These are phyloP conservation scores for Tylopilus rubrobrunneus DNA, from an alignment of 768 basidiomycete genomes.

Conservation along the genomic window DNA sequence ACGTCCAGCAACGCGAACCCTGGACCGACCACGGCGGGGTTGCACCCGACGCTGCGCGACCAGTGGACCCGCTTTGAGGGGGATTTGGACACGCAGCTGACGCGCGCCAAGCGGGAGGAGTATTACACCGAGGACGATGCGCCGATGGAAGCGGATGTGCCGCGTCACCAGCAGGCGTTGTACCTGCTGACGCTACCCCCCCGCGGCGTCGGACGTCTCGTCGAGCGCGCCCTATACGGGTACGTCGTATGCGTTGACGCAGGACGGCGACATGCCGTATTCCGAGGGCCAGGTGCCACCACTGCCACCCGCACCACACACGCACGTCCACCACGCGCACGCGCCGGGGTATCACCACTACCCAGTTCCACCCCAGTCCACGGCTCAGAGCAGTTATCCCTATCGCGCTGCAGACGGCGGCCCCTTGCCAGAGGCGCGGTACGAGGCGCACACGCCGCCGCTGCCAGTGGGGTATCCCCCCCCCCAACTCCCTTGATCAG, in stretches of 20 bases:
- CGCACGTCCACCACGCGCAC: too few species aligned
- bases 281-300: conserved; percentile 1
- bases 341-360: conserved; percentile 9
- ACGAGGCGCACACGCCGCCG: conserved; percentile 13
- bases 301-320: conserved; percentile 1
- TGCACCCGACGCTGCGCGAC: conserved; percentile 54
- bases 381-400: conserved; percentile 6
- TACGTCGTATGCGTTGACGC: conserved; percentile 7
- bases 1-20: neutral
- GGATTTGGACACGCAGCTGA: conserved; percentile 47
- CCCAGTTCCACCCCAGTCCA: conserved; percentile 9
- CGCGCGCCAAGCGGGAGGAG: conserved; percentile 31
- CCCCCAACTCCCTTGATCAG: too few species aligned
- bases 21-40: too few species aligned
- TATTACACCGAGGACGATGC: conserved; percentile 21
- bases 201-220: conserved; percentile 7
- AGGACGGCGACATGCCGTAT: neutral
- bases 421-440: neutral
- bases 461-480: too few species aligned
- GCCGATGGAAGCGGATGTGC: conserved; percentile 1
- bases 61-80: conserved; percentile 58
- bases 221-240: neutral
- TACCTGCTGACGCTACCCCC: conserved; percentile 22
- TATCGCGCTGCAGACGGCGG: conserved; percentile 9
- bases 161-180: conserved; percentile 19